phyloP scores from a whole-genome alignment of 495 filamentous ascomycete species.

The Xylaria intraflava region DNA sequence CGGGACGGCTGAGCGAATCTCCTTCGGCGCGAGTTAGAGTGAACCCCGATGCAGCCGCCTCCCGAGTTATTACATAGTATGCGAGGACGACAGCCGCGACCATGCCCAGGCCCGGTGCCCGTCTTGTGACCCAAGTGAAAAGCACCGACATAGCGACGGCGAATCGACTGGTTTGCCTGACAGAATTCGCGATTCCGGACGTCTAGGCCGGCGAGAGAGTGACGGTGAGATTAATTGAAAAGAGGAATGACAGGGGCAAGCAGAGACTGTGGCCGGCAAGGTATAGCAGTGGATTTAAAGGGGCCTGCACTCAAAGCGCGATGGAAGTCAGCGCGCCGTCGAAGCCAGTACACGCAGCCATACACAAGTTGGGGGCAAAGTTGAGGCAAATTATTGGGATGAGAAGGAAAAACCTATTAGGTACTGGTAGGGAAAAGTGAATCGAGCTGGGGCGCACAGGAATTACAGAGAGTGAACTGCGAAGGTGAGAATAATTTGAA shows the following conservation, averaged over 20 bases:
- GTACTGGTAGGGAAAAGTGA: conserved; percentile 24
- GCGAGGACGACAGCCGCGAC: conserved; percentile 35
- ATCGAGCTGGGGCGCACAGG: conserved; percentile 20
- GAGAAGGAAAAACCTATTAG: conserved; percentile 16
- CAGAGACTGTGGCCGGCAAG: conserved; percentile 3
- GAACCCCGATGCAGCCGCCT: conserved; percentile 36
- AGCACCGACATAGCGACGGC: conserved; percentile 34
- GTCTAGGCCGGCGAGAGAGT: conserved; percentile 7
- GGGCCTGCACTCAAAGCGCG: conserved; percentile 11
- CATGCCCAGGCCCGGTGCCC: conserved; percentile 45
- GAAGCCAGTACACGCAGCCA: conserved; percentile 12
- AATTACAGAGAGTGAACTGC: conserved; percentile 27
- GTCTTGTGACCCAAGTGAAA: conserved; percentile 42
- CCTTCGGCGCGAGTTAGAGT: conserved; percentile 40
- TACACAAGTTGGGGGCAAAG: conserved; percentile 7
- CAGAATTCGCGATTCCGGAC: background rate
- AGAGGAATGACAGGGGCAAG: conserved; percentile 14
- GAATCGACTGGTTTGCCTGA: conserved; percentile 14
- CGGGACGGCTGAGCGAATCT: conserved; percentile 37
- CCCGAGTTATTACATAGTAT: conserved; percentile 42
- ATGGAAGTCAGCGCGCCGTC: conserved; percentile 25
- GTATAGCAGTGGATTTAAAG: conserved; percentile 1
- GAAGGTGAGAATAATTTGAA: conserved; percentile 32
- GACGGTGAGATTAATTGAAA: conserved; percentile 8
- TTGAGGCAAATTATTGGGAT: conserved; percentile 13